Conservation (phyloP, 2,329 filamentous ascomycete genomes). For the Alternaria panax region DNA sequence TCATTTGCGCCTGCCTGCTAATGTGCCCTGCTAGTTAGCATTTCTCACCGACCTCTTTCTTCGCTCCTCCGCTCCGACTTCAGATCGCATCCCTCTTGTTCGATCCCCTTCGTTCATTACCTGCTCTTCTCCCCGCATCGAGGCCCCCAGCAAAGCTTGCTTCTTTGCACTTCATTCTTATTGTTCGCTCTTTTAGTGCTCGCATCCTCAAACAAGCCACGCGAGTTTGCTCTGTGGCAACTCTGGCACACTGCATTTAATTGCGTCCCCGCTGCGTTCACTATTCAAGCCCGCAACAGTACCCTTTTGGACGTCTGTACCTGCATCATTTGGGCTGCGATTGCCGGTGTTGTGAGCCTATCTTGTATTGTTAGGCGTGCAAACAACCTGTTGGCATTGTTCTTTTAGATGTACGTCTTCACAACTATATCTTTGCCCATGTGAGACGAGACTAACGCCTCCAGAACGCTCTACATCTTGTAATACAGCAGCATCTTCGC, state of each 20-base stretch:
- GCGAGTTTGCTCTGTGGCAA: constrained; percentile 32
- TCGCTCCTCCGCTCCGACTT: constrained; percentile 36
- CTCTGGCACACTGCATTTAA: constrained; percentile 32
- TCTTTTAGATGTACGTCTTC: constrained; percentile 25
- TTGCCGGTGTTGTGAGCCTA: constrained; percentile 22
- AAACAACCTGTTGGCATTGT: constrained; percentile 29
- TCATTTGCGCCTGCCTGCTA: constrained; percentile 50
- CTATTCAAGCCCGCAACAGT: constrained; percentile 26
- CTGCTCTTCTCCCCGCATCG: constrained; percentile 45
- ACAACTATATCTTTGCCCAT: neutral
- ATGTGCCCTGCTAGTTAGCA: constrained; percentile 39
- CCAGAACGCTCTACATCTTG: constrained; percentile 39
- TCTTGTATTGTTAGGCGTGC: constrained; percentile 24
- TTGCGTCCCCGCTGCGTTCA: constrained; percentile 33
- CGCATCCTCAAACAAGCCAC: constrained; percentile 43
- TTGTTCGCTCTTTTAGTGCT: constrained; percentile 50
- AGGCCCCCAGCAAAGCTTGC: constrained; percentile 39
- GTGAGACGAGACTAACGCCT: constrained; percentile 14
- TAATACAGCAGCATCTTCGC: constrained; percentile 42
- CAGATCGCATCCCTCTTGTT: constrained; percentile 43
- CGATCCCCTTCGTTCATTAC: constrained; percentile 46
- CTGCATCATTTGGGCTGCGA: constrained; percentile 2
- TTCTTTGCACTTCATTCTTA: constrained; percentile 50
- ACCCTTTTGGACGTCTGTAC: constrained; percentile 14
- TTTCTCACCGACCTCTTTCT: constrained; percentile 41